These are phyloP conservation scores for Saprolegnia diclina DNA, from an alignment of 352 stramenopile genomes.

Conservation along the genomic window DNA sequence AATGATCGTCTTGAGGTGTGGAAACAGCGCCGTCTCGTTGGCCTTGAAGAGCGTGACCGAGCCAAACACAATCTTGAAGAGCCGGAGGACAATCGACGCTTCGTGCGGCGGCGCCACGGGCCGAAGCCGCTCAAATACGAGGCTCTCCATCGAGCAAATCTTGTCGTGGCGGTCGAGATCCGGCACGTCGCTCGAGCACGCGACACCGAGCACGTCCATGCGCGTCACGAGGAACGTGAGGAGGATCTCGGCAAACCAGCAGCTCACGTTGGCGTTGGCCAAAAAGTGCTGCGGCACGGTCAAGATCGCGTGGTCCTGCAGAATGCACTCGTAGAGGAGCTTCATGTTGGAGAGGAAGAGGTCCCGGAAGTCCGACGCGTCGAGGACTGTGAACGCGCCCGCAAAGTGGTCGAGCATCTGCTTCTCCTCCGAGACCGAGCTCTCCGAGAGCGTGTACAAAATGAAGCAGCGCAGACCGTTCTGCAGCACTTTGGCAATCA, in stretches of 20 bases:
- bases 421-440: slow-evolving; percentile 84
- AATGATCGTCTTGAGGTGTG: slow-evolving; percentile 92
- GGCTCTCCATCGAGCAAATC: slow-evolving; percentile 58
- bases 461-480: slow-evolving; percentile 91
- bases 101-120: slow-evolving; percentile 59
- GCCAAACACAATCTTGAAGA: slow-evolving; percentile 96
- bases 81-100: slow-evolving; percentile 82
- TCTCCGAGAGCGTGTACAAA: slow-evolving; percentile 87
- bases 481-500: slow-evolving; percentile 92
- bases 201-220: slow-evolving; percentile 87
- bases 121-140: slow-evolving; percentile 79
- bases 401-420: slow-evolving; percentile 97
- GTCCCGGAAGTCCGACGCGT: slow-evolving; percentile 91
- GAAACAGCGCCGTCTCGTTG: slow-evolving; percentile 93
- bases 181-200: slow-evolving; percentile 65
- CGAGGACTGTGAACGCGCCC: slow-evolving; percentile 93
- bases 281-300: slow-evolving; percentile 94
- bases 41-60: slow-evolving; percentile 94
- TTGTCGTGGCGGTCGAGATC: slow-evolving; percentile 74
- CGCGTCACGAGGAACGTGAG: slow-evolving; percentile 93
- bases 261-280: slow-evolving; percentile 88
- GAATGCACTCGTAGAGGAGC: slow-evolving; percentile 88
- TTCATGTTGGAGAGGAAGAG: slow-evolving; percentile 86
- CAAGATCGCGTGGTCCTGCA: slow-evolving; percentile 91
- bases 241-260: slow-evolving; percentile 92